Evolutionary conservation across 2,329 filamentous ascomycete genomes (phyloP).

Genomic region (Torrubiellomyces zombiae): DNA sequence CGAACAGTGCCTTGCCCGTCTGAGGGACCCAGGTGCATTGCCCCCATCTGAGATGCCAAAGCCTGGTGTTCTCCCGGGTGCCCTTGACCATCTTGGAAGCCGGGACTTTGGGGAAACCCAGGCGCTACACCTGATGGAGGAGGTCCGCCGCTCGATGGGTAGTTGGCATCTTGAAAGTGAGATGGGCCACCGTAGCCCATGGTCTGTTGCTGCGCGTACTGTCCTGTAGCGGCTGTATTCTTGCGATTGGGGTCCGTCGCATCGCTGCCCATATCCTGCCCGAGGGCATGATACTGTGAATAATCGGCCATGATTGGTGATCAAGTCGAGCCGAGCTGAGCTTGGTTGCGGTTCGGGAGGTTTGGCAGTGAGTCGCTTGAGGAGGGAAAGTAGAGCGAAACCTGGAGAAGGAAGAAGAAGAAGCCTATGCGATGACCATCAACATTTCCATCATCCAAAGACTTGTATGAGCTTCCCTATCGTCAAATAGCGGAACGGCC

Average conservation of each 20-base stretch:
- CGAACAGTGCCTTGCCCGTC: slow-evolving; percentile 31
- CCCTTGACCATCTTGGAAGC: slow-evolving; percentile 11
- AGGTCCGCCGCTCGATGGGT: slow-evolving; percentile 1
- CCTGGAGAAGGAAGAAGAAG: no score
- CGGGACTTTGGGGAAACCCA: slow-evolving; percentile 15
- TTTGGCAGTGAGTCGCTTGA: no score
- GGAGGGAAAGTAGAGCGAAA: no score
- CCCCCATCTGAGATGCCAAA: slow-evolving; percentile 59
- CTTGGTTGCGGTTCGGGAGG: no score
- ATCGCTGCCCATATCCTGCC: slow-evolving; percentile 37
- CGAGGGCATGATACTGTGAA: slow-evolving; percentile 37
- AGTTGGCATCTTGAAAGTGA: slow-evolving; percentile 2
- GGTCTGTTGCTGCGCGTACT: slow-evolving; percentile 31
- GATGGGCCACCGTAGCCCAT: slow-evolving; percentile 12
- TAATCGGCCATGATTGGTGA: slow-evolving; percentile 37
- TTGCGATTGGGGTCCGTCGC: slow-evolving; percentile 36
- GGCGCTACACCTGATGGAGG: slow-evolving; percentile 11
- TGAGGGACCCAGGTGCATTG: slow-evolving; percentile 44
- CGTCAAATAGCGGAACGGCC: no score
- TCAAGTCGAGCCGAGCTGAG: no score
- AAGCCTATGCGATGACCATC: no score
- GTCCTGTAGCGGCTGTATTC: slow-evolving; percentile 31
- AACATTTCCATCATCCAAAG: no score
- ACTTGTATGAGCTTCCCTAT: no score
- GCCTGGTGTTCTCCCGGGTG: slow-evolving; percentile 26